These are phyloP conservation scores for Cladophialophora yegresii DNA, from an alignment of 2,329 filamentous ascomycete genomes.

Conservation along the genomic window DNA sequence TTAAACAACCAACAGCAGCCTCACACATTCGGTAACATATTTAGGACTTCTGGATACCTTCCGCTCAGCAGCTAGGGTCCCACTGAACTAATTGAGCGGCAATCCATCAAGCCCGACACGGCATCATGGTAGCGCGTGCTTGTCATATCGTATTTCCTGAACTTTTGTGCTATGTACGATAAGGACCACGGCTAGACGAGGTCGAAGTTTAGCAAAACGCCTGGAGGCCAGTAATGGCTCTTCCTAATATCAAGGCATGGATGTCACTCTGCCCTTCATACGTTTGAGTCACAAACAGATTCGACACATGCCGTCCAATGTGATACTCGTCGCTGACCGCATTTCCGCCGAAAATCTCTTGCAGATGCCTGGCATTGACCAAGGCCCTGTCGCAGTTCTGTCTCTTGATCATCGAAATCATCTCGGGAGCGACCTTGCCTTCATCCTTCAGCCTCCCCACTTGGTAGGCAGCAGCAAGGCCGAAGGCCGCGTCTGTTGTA, in stretches of 20 bases:
- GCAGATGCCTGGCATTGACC: slow-evolving; percentile 73
- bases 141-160: neutral
- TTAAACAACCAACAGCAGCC: neutral
- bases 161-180: neutral
- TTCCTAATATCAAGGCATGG: slow-evolving; percentile 71
- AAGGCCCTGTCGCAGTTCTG: slow-evolving; percentile 95
- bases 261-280: slow-evolving; percentile 99
- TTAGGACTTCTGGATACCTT: neutral
- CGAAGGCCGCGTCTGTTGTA: slow-evolving; percentile 84
- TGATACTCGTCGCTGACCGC: slow-evolving; percentile 97
- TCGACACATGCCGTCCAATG: slow-evolving; percentile 92
- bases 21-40: too few species aligned
- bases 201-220: slow-evolving; percentile 64
- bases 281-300: slow-evolving; percentile 94
- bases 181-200: neutral
- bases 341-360: slow-evolving; percentile 97
- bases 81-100: neutral
- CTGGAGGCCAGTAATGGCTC: slow-evolving; percentile 73
- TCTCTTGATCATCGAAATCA: slow-evolving; percentile 95
- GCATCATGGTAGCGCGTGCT: neutral
- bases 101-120: neutral
- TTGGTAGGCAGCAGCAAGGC: slow-evolving; percentile 84
- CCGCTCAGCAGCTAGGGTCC: neutral
- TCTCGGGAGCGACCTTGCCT: slow-evolving; percentile 84
- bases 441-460: slow-evolving; percentile 91